Evolutionary conservation across 208 protist genomes (phyloP).

Genomic region (Kentomonas sorsogonicus): DNA sequence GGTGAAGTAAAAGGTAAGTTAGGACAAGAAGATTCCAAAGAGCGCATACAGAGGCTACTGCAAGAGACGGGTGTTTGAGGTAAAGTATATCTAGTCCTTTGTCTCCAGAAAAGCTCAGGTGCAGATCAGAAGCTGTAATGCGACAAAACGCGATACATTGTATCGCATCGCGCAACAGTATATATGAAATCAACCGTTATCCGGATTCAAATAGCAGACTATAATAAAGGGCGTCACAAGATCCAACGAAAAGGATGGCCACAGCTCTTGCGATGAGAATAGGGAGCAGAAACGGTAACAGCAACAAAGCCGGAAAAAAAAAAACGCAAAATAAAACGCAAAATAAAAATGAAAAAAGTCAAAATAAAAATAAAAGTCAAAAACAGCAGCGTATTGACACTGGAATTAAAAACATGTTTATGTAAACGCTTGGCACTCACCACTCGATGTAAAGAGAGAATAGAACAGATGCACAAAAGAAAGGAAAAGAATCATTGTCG

Average conservation of each 20-base stretch:
- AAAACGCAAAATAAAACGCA: not conserved
- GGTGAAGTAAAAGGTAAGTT: not conserved
- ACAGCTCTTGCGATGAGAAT: no score
- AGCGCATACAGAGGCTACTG: not conserved
- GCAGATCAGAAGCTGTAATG: no score
- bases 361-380: not conserved
- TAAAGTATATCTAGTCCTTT: no score
- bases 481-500: not conserved
- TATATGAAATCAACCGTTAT: no score
- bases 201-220: no score
- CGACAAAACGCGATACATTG: no score
- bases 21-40: slow-evolving; percentile 1
- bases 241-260: no score
- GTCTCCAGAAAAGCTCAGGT: no score
- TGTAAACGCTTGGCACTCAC: not conserved
- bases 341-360: not conserved
- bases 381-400: not conserved
- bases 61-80: no score
- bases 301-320: not conserved
- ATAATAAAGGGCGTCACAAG: no score
- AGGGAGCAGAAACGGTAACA: not conserved
- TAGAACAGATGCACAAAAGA: not conserved
- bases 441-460: not conserved
- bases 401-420: not conserved
- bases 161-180: no score